Conservation (phyloP, 73 alveolate species). For the Tetrahymena borealis region DNA sequence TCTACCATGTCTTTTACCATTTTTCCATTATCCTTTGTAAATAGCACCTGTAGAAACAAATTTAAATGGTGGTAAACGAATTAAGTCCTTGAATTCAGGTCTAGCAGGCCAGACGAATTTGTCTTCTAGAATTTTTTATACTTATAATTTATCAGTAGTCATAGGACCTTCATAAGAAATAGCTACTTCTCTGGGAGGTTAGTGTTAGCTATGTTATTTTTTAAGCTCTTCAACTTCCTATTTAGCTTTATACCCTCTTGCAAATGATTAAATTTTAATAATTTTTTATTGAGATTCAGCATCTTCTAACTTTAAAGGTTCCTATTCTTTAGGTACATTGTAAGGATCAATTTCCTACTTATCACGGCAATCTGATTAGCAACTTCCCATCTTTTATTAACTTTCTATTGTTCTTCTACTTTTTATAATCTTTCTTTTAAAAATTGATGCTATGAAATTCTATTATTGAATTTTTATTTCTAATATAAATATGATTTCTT, state of each 20-base stretch:
- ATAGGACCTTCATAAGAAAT: not conserved
- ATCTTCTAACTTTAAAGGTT: not conserved
- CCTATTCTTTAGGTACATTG: not conserved
- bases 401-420: too few species aligned
- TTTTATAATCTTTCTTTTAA: too few species aligned
- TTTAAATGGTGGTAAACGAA: not conserved
- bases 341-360: not conserved
- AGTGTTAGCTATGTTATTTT: not conserved
- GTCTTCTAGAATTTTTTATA: not conserved
- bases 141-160: not conserved
- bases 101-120: not conserved
- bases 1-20: conserved; percentile 40
- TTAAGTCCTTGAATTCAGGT: not conserved
- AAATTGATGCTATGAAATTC: too few species aligned
- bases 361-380: conserved; percentile 1
- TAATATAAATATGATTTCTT: too few species aligned
- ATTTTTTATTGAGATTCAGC: not conserved
- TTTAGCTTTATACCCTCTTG: not conserved
- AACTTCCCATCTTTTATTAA: not conserved
- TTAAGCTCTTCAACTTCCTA: not conserved
- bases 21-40: conserved; percentile 37
- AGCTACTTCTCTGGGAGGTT: not conserved
- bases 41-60: not conserved
- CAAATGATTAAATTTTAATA: not conserved
- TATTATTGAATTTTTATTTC: too few species aligned